phyloP scores from a whole-genome alignment of 495 filamentous ascomycete species.

The Tuber umbilicatum region DNA sequence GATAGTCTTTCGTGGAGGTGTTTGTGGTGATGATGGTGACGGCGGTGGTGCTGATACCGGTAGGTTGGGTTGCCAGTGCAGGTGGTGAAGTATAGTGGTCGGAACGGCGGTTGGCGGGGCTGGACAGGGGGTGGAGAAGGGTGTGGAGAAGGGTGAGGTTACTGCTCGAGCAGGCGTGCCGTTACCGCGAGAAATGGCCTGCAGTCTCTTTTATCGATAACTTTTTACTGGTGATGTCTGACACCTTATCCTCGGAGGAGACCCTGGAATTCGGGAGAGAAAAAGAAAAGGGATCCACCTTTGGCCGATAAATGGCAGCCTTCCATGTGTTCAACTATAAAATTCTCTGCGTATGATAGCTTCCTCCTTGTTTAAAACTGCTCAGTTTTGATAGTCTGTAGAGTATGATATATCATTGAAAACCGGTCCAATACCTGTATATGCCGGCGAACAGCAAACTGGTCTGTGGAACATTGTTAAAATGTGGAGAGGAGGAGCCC shows the following conservation, averaged over 20 bases:
- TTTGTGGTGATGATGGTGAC: no score
- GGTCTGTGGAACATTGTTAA: not conserved
- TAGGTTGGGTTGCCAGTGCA: constrained; percentile 14
- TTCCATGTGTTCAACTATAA: not conserved
- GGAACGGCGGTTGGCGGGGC: not conserved
- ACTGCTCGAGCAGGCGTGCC: not conserved
- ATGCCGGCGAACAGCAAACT: not conserved
- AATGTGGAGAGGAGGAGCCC: not conserved
- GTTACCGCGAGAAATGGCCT: not conserved
- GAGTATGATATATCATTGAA: not conserved
- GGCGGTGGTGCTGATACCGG: constrained; percentile 7
- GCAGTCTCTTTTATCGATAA: constrained; percentile 1
- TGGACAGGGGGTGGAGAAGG: not conserved
- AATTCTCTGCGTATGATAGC: not conserved
- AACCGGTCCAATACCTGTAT: not conserved
- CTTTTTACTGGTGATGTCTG: not conserved
- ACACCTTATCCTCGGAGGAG: not conserved
- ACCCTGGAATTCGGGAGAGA: not conserved
- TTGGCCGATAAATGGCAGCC: not conserved
- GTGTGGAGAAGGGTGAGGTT: not conserved
- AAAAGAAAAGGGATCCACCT: not conserved
- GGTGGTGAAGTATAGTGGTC: not conserved
- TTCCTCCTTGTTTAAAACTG: not conserved
- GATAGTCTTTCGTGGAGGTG: not conserved
- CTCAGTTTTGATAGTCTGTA: not conserved